Conservation (phyloP, 202 grass and related monocot genomes). For the Carex sylvatica region DNA sequence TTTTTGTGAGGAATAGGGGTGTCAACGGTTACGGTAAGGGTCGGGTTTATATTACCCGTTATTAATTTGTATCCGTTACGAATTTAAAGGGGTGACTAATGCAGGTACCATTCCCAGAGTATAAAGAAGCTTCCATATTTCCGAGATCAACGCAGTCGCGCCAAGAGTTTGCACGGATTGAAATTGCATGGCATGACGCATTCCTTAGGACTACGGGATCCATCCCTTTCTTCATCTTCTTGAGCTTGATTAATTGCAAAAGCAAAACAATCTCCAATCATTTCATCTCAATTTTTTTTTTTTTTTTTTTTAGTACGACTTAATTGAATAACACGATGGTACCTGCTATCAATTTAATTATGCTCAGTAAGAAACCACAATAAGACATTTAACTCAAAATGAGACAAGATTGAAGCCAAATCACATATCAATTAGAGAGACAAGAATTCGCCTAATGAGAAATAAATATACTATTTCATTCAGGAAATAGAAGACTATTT, state of each 20-base stretch:
- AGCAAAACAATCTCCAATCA: not conserved
- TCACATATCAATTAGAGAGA: constrained; percentile 5
- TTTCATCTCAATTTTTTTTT: not conserved
- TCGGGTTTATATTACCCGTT: no score
- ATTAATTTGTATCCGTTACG: no score
- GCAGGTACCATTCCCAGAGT: constrained; percentile 29
- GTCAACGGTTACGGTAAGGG: no score
- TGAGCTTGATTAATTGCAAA: not conserved
- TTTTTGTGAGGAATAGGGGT: no score
- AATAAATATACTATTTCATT: not conserved
- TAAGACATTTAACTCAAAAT: not conserved
- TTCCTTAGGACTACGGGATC: not conserved
- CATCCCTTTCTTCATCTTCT: constrained; percentile 1
- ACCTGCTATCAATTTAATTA: not conserved
- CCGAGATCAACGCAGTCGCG: constrained; percentile 5
- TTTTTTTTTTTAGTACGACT: not conserved
- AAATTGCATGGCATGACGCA: not conserved
- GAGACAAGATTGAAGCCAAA: constrained; percentile 35
- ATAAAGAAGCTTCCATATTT: constrained; percentile 12
- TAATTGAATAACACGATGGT: not conserved
- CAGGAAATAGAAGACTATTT: not conserved
- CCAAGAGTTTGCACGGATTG: not conserved
- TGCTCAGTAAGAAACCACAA: not conserved
- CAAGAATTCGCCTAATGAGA: not conserved
- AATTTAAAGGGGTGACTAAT: not conserved